Base-by-base conservation (phyloP, 257 asterid genomes). In the Scutellaria baicalensis region DNA sequence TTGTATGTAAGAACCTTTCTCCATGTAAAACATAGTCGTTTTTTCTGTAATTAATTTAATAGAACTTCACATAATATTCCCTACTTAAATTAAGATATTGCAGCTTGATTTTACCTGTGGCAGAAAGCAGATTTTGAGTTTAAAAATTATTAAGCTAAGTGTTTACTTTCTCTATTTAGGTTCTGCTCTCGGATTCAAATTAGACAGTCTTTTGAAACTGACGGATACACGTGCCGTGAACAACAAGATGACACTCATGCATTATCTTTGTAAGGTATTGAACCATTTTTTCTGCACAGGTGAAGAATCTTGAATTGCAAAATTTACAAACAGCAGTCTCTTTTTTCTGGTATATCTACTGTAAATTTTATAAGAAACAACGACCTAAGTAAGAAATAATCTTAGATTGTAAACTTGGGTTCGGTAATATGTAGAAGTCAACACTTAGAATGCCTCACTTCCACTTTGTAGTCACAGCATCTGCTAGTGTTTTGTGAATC, bases 201-300 rank as follows among this genome's bases (percentile, higher is more conserved):
- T 95, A 86, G 99, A 95, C 81, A 95, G 99, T 78, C 99, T 95
- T 81, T 82, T 89, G 79, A 95, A 95, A 80, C 98, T 95, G 61
- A 63, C 91, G 14, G 99, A 95, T 81, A 95, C 98, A 59, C 99
- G 98, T 76, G 93, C 98, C 45, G 76, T 93, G 67, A 95, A 90
- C 83, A 92, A 70, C 78, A 92, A 84, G 86, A 95, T 92, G 96
- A 95, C 99, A 10, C 98, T 95, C 56, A 89, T 95, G 99, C 98
- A 95, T 81, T 95, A 92, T 82, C 99, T 95, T 78, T 95, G 99
- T 79, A 88, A 92, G 99, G 99, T 95, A 84, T 71, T 69, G 45
- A 11, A 39, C 64, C 59, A 42, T 78, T 61, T 59, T 54, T 52
- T 68, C 21, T 57, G 59, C 64, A 58, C 10, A 35, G 58, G 64